A percentile compares a stretch with the other conserved stretches of the same genome.
Evolutionary conservation across 305 asterid genomes (phyloP).

Genomic region (Fraxinus velutina): DNA sequence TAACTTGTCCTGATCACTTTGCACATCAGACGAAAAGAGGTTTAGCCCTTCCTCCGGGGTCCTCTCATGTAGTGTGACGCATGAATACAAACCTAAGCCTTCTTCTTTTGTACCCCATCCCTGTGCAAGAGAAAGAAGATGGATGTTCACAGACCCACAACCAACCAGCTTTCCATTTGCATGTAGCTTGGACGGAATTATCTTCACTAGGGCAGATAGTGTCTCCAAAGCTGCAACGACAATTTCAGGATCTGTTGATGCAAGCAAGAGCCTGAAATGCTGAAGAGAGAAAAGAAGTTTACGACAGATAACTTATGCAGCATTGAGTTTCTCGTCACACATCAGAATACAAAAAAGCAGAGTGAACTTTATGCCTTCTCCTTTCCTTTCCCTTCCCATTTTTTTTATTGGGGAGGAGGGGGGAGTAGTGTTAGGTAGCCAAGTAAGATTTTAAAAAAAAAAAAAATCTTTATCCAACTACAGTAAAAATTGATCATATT

Average conservation of each 20-base stretch:
- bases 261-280: conserved; percentile 96
- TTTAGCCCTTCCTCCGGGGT: conserved; percentile 74
- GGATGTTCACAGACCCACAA: conserved; percentile 79
- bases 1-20: conserved; percentile 57
- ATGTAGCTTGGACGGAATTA: conserved; percentile 85
- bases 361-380: background rate
- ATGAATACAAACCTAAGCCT: conserved; percentile 88
- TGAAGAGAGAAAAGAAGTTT: conserved; percentile 36
- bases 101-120: conserved; percentile 99
- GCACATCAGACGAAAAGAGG: conserved; percentile 70
- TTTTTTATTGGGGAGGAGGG: background rate
- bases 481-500: background rate
- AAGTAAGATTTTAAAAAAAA: background rate
- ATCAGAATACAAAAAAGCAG: background rate
- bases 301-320: conserved; percentile 13
- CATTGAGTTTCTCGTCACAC: conserved; percentile 1
- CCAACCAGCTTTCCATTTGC: conserved; percentile 91
- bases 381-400: background rate
- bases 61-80: conserved; percentile 72
- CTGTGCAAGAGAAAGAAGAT: conserved; percentile 90
- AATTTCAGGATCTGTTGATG: conserved; percentile 92
- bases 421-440: background rate
- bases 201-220: conserved; percentile 74
- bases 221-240: conserved; percentile 75
- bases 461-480: background rate